Base-by-base conservation (phyloP, 176 grass and related monocot genomes). In the Tillandsia leiboldiana region DNA sequence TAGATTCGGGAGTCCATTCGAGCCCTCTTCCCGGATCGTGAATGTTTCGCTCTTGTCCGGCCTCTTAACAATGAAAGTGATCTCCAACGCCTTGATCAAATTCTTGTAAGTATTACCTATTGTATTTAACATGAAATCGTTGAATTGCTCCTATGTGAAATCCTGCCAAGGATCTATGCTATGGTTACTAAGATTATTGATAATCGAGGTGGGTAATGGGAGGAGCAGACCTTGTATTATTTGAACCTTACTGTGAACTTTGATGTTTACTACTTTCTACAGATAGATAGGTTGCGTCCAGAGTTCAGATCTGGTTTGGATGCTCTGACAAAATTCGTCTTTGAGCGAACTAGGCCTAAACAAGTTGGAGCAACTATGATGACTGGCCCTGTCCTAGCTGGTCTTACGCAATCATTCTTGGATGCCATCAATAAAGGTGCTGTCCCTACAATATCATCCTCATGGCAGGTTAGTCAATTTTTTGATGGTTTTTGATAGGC, bases 351-450 rank as follows among this genome's bases (percentile, higher is more conserved):
- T 66, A 85, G 87, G 67, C 87, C 94, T 53, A 99, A 99, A 72
- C 94, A 93, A 82, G 79, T 99, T 72, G 94, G 94, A 74, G 79
- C 87, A 61, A 99, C 87, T 69, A 88, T 86, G 51, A 90, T 99
- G 94, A 99, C 94, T 63, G 94, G 94, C 9, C 90, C 94, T 22
- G 80, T 99, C 69, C 87, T 99, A 75, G 84, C 94, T 72, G 94
- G 89, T 75, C 59, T 99, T 51, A 99, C 89, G 22, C 94, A 99
- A 67, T 92, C 89, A 73, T 97, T 97, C 80, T 77, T 97, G 62
- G 93, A 97, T 76, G 93, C 93, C 68, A 93, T 99, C 65, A 99
- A 99, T 67, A 88, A 71, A 52, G 94, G 89, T 59, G 94, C 94
- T 28, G 89, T 99, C 27, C 94, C 94, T 23, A 84, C 80, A 73